Percentiles rank a stretch among this genome's conserved stretches.
These are phyloP conservation scores for Pinus taeda DNA, from an alignment of 75 land plant genomes.

Conservation along the genomic window DNA sequence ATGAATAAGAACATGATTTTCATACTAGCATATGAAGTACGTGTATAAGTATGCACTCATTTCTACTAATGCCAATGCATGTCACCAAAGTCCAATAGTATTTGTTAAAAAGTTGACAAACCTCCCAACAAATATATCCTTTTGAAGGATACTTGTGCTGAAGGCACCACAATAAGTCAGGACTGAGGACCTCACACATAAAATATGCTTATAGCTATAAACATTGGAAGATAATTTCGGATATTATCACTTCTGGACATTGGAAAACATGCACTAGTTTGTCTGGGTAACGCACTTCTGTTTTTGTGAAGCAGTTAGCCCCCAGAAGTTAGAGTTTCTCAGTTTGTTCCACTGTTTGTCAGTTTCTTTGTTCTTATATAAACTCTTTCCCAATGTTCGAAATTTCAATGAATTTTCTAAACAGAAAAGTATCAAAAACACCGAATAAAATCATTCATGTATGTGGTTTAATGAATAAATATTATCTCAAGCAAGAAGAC, in stretches of 20 bases:
- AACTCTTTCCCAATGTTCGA: background rate
- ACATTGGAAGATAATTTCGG: background rate
- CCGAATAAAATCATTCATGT: background rate
- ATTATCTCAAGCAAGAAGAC: background rate
- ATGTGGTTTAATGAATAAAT: background rate
- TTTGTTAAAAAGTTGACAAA: background rate
- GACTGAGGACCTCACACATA: too few species aligned
- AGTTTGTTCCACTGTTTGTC: background rate
- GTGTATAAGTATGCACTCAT: background rate
- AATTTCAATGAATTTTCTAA: background rate
- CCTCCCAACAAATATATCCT: background rate
- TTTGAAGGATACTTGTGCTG: background rate
- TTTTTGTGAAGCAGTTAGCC: background rate
- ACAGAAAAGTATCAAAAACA: background rate
- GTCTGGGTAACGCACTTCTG: background rate
- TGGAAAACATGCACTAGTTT: background rate
- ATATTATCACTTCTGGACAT: background rate
- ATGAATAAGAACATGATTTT: background rate
- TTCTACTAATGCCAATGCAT: background rate
- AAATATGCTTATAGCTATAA: background rate
- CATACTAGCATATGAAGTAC: background rate
- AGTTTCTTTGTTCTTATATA: background rate
- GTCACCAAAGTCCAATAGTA: background rate
- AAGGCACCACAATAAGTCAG: background rate
- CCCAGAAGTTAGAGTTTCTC: background rate